Evolutionary conservation across 176 grass and related monocot genomes (phyloP), one percentile per base, ranked within the genome.

Genomic region (Typha latifolia): DNA sequence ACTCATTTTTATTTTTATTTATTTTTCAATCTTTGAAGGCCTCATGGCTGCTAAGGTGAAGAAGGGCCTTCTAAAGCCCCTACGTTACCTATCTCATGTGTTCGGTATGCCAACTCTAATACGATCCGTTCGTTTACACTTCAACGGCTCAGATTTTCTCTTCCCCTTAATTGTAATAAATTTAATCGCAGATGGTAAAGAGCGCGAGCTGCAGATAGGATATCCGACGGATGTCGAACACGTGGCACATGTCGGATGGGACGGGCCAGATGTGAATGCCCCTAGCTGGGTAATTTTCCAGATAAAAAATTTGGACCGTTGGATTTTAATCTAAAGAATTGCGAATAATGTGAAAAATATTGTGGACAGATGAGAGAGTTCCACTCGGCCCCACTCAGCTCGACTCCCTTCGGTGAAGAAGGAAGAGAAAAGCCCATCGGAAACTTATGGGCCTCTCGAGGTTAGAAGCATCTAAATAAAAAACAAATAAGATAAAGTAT

Each of bases 151-250:
- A 34, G 32, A 34, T 73, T 62, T 73, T 12, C n/a, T n/a, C n/a
- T 34, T 63, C 13, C 12, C 27, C 7, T 12, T 74, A 32, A 51
- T 32, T 64, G 19, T 48, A 32, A 4, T 49, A 27, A 23, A 24
- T 12, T 32, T 22, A 9, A 64, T 26, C 11, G 19, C 79, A 75
- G 79, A 81, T 3, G 65, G 48, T 11, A 82, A 68, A 73, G 79
- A 82, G 24, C 59, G 71, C 0, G 79, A 82, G 72, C 14, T 82
- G 72, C 79, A 82, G 43, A 82, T 82, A 32, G 72, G 79, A 26
- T 75, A 64, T 15, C 79, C 79, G 4, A 82, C 79, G 27, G 51
- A 82, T 16, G 72, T 82, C 55, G 43, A 63, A 62, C 79, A 82
- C 23, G 79, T 82, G 47, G 79, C 64, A 32, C 79, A 82, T 32